Conservation (phyloP, 164 flowering plant genomes). For the Amborella trichopoda region DNA sequence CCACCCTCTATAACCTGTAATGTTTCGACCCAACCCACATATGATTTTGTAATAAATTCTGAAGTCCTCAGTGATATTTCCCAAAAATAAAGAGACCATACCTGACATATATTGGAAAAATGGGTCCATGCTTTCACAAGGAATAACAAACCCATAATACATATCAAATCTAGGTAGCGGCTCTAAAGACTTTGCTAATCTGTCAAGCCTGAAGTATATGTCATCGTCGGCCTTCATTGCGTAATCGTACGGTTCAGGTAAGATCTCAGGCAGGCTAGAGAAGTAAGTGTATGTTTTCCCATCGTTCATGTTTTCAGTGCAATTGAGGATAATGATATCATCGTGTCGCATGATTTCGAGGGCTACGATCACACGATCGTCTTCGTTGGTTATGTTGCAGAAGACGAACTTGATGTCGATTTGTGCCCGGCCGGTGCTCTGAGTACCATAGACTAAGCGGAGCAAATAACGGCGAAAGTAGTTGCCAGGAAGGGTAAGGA, state of each 20-base stretch:
- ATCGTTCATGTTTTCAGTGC: constrained; percentile 69
- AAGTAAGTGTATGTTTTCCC: constrained; percentile 60
- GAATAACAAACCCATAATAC: constrained; percentile 12
- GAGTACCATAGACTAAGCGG: constrained; percentile 65
- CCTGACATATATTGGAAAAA: constrained; percentile 8
- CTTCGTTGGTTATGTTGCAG: constrained; percentile 78
- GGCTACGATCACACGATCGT: constrained; percentile 54
- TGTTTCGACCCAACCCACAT: no score
- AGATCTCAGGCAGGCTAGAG: neutral
- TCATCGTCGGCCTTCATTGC: constrained; percentile 17
- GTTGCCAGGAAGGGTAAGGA: constrained; percentile 60
- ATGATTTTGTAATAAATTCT: no score
- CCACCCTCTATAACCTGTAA: no score
- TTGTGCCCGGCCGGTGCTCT: constrained; percentile 22
- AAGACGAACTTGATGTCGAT: constrained; percentile 74
- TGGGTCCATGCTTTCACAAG: constrained; percentile 8
- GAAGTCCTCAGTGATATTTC: no score
- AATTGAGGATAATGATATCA: constrained; percentile 70
- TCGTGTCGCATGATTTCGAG: constrained; percentile 75
- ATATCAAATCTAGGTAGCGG: constrained; percentile 7
- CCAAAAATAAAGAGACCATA: constrained; percentile 6
- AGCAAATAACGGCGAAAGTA: constrained; percentile 66
- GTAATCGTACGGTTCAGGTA: constrained; percentile 8
- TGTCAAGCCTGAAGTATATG: constrained; percentile 5
- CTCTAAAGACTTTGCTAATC: constrained; percentile 4